phyloP scores from a whole-genome alignment of 306 rosid species.

The Vigna radiata region DNA sequence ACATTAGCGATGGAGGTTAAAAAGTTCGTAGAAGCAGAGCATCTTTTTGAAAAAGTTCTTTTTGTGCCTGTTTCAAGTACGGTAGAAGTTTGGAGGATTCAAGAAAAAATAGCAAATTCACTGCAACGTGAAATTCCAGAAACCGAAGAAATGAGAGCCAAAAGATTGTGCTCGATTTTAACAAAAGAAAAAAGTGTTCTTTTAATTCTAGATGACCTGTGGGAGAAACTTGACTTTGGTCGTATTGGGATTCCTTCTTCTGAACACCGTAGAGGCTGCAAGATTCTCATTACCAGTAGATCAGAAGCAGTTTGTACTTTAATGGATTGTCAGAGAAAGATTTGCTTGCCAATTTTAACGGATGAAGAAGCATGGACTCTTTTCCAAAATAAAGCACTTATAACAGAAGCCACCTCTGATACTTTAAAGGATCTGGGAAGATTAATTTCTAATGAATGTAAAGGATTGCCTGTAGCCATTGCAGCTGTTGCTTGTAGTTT shows the following conservation, averaged over 20 bases:
- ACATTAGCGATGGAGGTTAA: conserved; percentile 4
- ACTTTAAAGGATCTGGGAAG: neutral
- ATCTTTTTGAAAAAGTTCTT: conserved; percentile 30
- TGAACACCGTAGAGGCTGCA: neutral
- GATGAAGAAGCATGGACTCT: conserved; percentile 30
- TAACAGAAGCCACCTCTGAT: neutral
- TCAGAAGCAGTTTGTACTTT: neutral
- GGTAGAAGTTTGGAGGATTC: conserved; percentile 6
- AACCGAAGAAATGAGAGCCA: neutral
- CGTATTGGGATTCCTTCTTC: conserved; percentile 31
- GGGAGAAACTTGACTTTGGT: conserved; percentile 12
- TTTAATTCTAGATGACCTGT: conserved; percentile 43
- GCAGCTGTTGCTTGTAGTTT: conserved; percentile 27
- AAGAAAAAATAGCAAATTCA: conserved; percentile 8
- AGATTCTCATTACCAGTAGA: conserved; percentile 40
- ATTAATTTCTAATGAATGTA: conserved; percentile 21
- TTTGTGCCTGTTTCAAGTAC: conserved; percentile 13
- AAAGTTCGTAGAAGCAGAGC: neutral
- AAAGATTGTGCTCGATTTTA: neutral
- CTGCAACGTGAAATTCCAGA: neutral
- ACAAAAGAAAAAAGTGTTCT: neutral
- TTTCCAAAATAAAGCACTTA: conserved; percentile 7
- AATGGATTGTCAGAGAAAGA: conserved; percentile 30
- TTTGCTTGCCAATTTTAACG: neutral
- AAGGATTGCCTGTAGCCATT: conserved; percentile 42